Conservation (phyloP, 495 filamentous ascomycete species). For the Evernia prunastri region DNA sequence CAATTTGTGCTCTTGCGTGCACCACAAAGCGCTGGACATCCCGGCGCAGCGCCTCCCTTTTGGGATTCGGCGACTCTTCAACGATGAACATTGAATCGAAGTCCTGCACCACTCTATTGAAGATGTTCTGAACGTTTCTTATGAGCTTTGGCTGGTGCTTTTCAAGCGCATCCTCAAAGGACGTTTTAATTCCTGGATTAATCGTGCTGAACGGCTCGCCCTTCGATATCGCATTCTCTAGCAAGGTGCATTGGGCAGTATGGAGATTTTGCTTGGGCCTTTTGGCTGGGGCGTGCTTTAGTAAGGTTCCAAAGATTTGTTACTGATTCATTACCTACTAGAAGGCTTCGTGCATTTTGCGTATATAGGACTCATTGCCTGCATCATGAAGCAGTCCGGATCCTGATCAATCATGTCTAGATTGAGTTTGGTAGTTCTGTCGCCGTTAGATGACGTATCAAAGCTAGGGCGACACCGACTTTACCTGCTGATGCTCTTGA, state of each 20-base stretch:
- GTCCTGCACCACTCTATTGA: neutral
- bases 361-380: no score
- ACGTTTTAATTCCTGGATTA: neutral
- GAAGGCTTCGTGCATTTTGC: neutral
- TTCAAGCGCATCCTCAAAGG: neutral
- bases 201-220: neutral
- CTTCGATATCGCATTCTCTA: constrained; percentile 1
- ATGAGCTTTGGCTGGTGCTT: neutral
- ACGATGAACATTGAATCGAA: constrained; percentile 8
- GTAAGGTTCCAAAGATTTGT: no score
- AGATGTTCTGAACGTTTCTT: neutral
- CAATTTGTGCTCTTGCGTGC: neutral
- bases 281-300: no score
- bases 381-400: no score
- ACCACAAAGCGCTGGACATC: neutral
- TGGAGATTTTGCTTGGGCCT: neutral
- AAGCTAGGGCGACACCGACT: no score
- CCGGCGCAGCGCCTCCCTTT: neutral
- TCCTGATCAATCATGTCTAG: no score
- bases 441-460: no score
- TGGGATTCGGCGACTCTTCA: constrained; percentile 1
- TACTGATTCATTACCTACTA: no score
- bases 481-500: no score
- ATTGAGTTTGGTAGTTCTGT: no score
- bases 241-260: neutral